phyloP scores from a whole-genome alignment of 805 yeast genomes.

The Komagataella mondaviorum region DNA sequence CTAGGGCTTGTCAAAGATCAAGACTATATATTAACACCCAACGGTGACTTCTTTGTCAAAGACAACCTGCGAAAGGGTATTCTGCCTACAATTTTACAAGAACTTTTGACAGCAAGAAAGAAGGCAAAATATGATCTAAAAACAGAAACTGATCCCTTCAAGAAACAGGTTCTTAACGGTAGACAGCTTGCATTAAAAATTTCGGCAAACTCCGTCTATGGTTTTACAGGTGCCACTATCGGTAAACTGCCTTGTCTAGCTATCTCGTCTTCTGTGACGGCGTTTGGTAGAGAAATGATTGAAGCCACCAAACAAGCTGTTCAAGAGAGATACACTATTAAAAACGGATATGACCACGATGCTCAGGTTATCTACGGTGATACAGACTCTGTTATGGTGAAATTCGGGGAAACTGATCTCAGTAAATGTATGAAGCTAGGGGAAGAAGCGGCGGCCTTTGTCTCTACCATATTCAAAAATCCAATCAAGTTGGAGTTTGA shows the following conservation, averaged over 20 bases:
- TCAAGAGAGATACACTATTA: conserved; percentile 62
- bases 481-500: conserved; percentile 96
- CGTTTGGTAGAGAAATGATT: conserved; percentile 96
- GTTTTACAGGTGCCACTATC: conserved; percentile 97
- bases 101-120: conserved; percentile 82
- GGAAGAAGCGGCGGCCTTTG: conserved; percentile 84
- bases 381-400: conserved; percentile 98
- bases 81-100: conserved; percentile 82
- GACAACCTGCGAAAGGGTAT: conserved; percentile 62
- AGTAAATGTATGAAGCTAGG: conserved; percentile 84
- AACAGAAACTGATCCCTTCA: conserved; percentile 90
- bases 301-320: conserved; percentile 82
- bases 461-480: conserved; percentile 61
- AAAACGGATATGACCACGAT: conserved; percentile 75
- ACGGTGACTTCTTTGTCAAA: conserved; percentile 83
- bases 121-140: conserved; percentile 84
- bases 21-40: conserved; percentile 83
- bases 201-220: conserved; percentile 96
- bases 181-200: conserved; percentile 92
- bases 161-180: conserved; percentile 87
- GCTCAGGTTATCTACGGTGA: conserved; percentile 95
- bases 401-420: conserved; percentile 75
- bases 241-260: conserved; percentile 96
- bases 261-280: conserved; percentile 88
- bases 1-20: conserved; percentile 49